Conservation (phyloP, 441 rosid species). For the Pelargonium cotyledonis region DNA sequence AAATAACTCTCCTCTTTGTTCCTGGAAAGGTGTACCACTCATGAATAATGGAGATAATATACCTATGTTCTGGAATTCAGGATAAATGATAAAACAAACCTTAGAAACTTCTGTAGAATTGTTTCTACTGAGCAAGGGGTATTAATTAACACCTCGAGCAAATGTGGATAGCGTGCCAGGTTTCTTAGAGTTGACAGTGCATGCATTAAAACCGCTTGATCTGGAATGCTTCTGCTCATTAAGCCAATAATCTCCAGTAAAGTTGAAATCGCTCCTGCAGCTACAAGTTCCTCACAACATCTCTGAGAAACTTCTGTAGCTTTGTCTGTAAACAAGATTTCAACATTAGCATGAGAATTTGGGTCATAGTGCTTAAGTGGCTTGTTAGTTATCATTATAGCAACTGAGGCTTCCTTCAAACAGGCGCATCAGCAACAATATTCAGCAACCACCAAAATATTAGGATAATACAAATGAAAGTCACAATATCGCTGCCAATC, state of each 20-base stretch:
- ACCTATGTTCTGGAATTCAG: background rate
- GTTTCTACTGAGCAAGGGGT: conserved; percentile 53
- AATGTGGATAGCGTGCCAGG: conserved; percentile 59
- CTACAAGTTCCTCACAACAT: conserved; percentile 85
- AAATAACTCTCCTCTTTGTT: conserved; percentile 85
- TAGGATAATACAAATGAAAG: too few species aligned
- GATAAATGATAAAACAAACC: conserved; percentile 30
- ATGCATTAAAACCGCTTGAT: conserved; percentile 75
- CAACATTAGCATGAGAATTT: background rate
- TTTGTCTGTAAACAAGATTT: conserved; percentile 39
- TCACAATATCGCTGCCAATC: too few species aligned
- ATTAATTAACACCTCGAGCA: conserved; percentile 51
- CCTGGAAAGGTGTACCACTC: conserved; percentile 33
- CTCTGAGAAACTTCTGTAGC: conserved; percentile 69
- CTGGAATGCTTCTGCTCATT: conserved; percentile 83
- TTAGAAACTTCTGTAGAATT: conserved; percentile 58
- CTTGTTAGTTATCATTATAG: background rate
- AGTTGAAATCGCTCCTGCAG: conserved; percentile 69
- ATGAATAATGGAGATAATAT: conserved; percentile 2
- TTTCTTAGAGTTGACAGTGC: conserved; percentile 73
- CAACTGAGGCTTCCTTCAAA: too few species aligned
- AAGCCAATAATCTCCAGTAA: conserved; percentile 58
- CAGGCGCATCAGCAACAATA: background rate
- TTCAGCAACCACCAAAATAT: background rate
- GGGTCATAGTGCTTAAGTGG: background rate